phyloP scores from a whole-genome alignment of 2,329 filamentous ascomycete genomes.

The Epichloe coenophiala region DNA sequence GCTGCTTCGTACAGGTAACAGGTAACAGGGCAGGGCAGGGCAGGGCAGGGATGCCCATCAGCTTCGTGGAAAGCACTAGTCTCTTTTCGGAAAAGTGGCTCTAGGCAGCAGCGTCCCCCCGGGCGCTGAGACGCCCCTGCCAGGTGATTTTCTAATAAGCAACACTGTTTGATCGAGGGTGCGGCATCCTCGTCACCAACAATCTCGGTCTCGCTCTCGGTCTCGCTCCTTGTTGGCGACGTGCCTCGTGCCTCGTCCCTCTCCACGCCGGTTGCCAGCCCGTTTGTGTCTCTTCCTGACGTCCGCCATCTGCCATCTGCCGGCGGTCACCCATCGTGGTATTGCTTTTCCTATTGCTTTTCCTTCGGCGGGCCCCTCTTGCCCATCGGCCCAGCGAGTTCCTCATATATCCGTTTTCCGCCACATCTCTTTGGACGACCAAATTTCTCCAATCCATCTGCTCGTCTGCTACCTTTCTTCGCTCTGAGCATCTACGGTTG shows the following conservation, averaged over 20 bases:
- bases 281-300: conserved; percentile 3
- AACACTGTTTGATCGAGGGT: too few relatives aligned
- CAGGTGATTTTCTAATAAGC: conserved; percentile 5
- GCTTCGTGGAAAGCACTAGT: conserved; percentile 7
- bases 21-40: conserved; percentile 2
- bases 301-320: not conserved
- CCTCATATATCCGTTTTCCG: conserved; percentile 15
- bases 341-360: not conserved
- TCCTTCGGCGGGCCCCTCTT: not conserved
- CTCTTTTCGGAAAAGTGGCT: conserved; percentile 2
- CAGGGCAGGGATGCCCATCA: conserved; percentile 7
- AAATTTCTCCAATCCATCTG: not conserved
- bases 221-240: not conserved
- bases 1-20: not conserved
- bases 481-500: not conserved
- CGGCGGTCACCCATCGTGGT: conserved; percentile 4
- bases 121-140: conserved; percentile 8
- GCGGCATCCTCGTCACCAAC: conserved; percentile 1
- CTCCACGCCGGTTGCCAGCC: not conserved
- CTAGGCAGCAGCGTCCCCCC: conserved; percentile 12
- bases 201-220: not conserved
- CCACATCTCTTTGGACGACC: conserved; percentile 7
- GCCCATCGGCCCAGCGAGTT: conserved; percentile 7
- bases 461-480: not conserved
- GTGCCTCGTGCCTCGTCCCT: not conserved